A percentile compares a stretch with the other conserved stretches of the same genome.
These are phyloP conservation scores for Aspergillus tamarii DNA, from an alignment of 2,329 filamentous ascomycete species.

Conservation along the genomic window DNA sequence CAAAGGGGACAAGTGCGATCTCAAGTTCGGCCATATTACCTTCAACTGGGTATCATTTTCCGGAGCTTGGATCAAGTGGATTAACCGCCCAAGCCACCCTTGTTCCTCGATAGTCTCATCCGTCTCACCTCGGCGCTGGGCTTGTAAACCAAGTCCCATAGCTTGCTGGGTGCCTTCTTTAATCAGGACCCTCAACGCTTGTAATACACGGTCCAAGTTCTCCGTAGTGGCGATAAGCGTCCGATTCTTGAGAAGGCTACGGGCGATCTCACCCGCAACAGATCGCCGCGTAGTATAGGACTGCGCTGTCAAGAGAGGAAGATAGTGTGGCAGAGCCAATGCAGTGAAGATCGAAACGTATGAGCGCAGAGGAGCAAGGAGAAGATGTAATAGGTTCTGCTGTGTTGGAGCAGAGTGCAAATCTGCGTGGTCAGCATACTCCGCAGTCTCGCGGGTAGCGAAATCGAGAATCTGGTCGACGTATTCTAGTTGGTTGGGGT, in stretches of 20 bases:
- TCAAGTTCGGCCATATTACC: conserved; percentile 36
- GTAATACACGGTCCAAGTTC: conserved; percentile 84
- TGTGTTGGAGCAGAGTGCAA: conserved; percentile 86
- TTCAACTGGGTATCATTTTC: conserved; percentile 95
- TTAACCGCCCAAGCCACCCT: conserved; percentile 90
- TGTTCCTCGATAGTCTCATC: conserved; percentile 98
- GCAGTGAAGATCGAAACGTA: conserved; percentile 97
- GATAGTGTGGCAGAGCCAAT: conserved; percentile 85
- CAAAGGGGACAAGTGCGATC: not conserved
- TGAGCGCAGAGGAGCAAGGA: conserved; percentile 86
- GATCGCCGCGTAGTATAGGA: conserved; percentile 90
- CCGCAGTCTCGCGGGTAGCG: conserved; percentile 80
- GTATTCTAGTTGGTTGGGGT: conserved; percentile 89
- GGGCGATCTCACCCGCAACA: conserved; percentile 85
- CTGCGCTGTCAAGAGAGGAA: conserved; percentile 86
- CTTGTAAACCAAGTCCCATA: conserved; percentile 74
- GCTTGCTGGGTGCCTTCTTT: conserved; percentile 86
- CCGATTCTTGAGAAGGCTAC: conserved; percentile 78
- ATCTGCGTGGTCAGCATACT: conserved; percentile 93
- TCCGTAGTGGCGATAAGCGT: conserved; percentile 76
- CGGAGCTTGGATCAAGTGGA: conserved; percentile 80
- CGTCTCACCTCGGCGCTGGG: conserved; percentile 79
- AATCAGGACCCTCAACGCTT: conserved; percentile 87
- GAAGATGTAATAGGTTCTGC: conserved; percentile 82
- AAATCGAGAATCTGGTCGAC: conserved; percentile 92